Conservation (phyloP, 768 basidiomycete species). For the Kwoniella sp. region DNA sequence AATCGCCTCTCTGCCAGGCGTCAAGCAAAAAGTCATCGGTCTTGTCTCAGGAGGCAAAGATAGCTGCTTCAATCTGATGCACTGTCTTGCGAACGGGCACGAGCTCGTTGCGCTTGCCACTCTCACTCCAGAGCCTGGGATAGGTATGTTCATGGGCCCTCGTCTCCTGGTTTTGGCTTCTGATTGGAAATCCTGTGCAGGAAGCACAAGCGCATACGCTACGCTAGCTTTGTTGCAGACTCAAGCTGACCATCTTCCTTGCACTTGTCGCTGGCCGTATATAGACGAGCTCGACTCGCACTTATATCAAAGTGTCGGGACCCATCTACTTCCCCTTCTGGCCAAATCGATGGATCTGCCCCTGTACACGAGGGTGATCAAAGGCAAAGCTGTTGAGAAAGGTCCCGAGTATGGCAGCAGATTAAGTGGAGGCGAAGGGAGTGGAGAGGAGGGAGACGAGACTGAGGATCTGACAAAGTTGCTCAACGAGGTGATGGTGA, state of each 20-base stretch:
- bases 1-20: slow-evolving; percentile 24
- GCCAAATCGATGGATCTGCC: slow-evolving; percentile 84
- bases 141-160: slow-evolving; percentile 64
- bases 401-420: slow-evolving; percentile 82
- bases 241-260: slow-evolving; percentile 7
- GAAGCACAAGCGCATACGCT: not conserved
- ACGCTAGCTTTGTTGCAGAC: not conserved
- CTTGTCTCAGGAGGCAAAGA: slow-evolving; percentile 97
- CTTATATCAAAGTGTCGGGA: slow-evolving; percentile 98
- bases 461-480: slow-evolving; percentile 88
- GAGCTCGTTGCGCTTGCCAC: slow-evolving; percentile 85
- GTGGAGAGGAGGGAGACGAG: slow-evolving; percentile 78
- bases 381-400: slow-evolving; percentile 76
- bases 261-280: too few species aligned
- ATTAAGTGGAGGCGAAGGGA: slow-evolving; percentile 52
- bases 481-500: slow-evolving; percentile 74
- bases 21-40: slow-evolving; percentile 73
- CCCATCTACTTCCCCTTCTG: slow-evolving; percentile 84
- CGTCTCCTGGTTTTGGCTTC: not conserved
- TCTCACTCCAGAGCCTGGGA: slow-evolving; percentile 77
- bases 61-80: slow-evolving; percentile 90
- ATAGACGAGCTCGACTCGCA: slow-evolving; percentile 98
- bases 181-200: not conserved
- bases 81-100: slow-evolving; percentile 84
- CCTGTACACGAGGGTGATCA: slow-evolving; percentile 77